Conservation (phyloP, 805 yeast species). For the Ogataea haglerorum region DNA sequence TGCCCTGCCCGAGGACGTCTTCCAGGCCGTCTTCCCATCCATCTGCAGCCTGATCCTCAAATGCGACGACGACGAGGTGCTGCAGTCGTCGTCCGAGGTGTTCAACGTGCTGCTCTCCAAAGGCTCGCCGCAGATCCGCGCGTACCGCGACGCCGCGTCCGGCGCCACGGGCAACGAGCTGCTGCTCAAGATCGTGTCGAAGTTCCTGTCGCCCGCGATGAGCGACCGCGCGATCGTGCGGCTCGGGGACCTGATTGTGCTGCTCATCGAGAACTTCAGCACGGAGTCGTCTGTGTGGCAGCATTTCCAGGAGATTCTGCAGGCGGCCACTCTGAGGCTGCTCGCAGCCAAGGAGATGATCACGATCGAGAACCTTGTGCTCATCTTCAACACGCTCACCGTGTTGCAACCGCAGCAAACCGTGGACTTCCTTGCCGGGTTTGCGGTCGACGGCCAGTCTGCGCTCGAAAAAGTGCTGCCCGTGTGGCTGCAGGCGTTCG, state of each 20-base stretch:
- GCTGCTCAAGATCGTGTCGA: slow-evolving; percentile 62
- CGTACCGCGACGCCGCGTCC: slow-evolving; percentile 32
- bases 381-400: slow-evolving; percentile 73
- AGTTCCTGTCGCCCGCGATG: slow-evolving; percentile 65
- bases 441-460: slow-evolving; percentile 29
- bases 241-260: slow-evolving; percentile 50
- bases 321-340: slow-evolving; percentile 69
- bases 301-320: slow-evolving; percentile 55
- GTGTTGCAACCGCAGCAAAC: slow-evolving; percentile 59
- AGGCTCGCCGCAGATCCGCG: slow-evolving; percentile 35
- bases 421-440: slow-evolving; percentile 53
- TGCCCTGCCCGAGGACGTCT: slow-evolving; percentile 30
- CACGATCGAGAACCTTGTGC: slow-evolving; percentile 71
- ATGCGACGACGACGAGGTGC: slow-evolving; percentile 69
- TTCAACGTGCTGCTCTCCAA: slow-evolving; percentile 55
- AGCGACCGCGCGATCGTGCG: slow-evolving; percentile 81
- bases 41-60: slow-evolving; percentile 38
- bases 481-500: slow-evolving; percentile 83
- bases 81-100: slow-evolving; percentile 76
- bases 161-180: slow-evolving; percentile 48
- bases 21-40: slow-evolving; percentile 41
- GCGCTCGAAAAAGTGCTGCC: slow-evolving; percentile 60
- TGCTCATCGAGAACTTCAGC: slow-evolving; percentile 30
- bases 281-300: slow-evolving; percentile 37
- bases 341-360: slow-evolving; percentile 62